These are phyloP conservation scores for Phytophthora brassicae DNA, from an alignment of 352 stramenopile genomes.

Conservation along the genomic window DNA sequence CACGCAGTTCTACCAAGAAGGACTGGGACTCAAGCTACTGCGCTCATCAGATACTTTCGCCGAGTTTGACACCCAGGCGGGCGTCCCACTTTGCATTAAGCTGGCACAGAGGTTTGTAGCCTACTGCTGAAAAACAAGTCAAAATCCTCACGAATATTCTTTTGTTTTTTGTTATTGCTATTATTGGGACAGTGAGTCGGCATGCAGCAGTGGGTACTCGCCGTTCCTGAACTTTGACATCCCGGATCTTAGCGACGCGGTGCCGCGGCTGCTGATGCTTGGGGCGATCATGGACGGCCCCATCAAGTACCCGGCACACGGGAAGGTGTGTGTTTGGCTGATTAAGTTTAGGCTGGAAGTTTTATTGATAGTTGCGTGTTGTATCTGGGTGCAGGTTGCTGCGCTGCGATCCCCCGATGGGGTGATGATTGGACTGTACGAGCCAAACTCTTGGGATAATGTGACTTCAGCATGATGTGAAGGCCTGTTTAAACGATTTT, in stretches of 20 bases:
- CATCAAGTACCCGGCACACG: conserved; percentile 92
- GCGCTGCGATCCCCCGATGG: conserved; percentile 87
- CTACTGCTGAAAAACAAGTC: neutral
- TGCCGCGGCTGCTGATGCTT: conserved; percentile 84
- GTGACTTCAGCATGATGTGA: conserved; percentile 68
- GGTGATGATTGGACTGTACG: conserved; percentile 92
- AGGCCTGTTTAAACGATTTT: neutral
- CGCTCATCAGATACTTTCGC: conserved; percentile 81
- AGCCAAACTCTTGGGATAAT: conserved; percentile 87
- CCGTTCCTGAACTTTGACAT: conserved; percentile 93
- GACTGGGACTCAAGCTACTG: conserved; percentile 72
- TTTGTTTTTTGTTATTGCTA: conserved; percentile 4
- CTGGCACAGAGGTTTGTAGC: conserved; percentile 66
- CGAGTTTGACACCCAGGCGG: conserved; percentile 71
- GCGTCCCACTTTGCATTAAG: conserved; percentile 78
- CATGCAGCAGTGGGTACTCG: conserved; percentile 86
- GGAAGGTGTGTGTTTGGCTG: conserved; percentile 50
- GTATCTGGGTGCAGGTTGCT: conserved; percentile 55
- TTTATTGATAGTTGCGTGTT: conserved; percentile 1
- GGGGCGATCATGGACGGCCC: conserved; percentile 90
- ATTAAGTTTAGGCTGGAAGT: neutral
- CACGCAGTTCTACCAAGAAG: conserved; percentile 85
- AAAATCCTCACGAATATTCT: neutral
- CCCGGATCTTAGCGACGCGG: conserved; percentile 82
- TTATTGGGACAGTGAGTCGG: conserved; percentile 60